A percentile compares a stretch with the other conserved stretches of the same genome.
These are phyloP conservation scores for Decorospora gaudefroyi DNA, from an alignment of 2,329 filamentous ascomycete species.

Conservation along the genomic window DNA sequence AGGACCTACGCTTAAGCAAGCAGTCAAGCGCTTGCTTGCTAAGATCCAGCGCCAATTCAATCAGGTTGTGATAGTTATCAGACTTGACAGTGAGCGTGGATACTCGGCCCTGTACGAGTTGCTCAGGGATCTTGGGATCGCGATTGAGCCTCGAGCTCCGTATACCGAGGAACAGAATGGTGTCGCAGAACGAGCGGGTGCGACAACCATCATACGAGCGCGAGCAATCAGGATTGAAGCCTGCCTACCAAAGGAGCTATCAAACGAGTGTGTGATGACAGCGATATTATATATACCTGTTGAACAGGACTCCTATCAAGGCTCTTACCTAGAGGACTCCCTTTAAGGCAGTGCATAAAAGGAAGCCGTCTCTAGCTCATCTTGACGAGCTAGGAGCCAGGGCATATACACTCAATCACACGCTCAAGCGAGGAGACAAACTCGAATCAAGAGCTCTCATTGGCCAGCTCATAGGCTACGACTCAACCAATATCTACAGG, in stretches of 20 bases:
- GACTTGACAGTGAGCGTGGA: slow-evolving; percentile 9
- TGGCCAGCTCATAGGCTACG: slow-evolving; percentile 23
- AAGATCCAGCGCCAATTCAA: slow-evolving; percentile 11
- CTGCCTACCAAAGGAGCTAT: neutral
- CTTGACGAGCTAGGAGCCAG: slow-evolving; percentile 1
- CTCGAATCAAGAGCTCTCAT: slow-evolving; percentile 16
- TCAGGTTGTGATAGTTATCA: slow-evolving; percentile 4
- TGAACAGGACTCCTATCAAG: slow-evolving; percentile 12
- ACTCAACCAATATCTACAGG: slow-evolving; percentile 22
- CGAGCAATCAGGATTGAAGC: slow-evolving; percentile 1
- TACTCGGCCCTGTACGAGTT: slow-evolving; percentile 5
- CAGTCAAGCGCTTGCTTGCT: neutral
- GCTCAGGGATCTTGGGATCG: slow-evolving; percentile 8
- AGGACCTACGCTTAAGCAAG: slow-evolving; percentile 6
- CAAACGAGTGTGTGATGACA: neutral
- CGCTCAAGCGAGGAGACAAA: slow-evolving; percentile 15
- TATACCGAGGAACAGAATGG: slow-evolving; percentile 15
- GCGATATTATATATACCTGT: neutral
- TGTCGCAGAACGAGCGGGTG: neutral
- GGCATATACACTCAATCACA: slow-evolving; percentile 12
- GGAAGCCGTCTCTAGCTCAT: slow-evolving; percentile 2
- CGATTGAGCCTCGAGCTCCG: slow-evolving; percentile 7
- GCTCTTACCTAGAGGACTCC: slow-evolving; percentile 12
- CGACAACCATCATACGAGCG: neutral
- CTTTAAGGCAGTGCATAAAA: slow-evolving; percentile 6